These are phyloP conservation scores for Trichomonas gallinae DNA, from an alignment of 208 protist genomes.

Conservation along the genomic window DNA sequence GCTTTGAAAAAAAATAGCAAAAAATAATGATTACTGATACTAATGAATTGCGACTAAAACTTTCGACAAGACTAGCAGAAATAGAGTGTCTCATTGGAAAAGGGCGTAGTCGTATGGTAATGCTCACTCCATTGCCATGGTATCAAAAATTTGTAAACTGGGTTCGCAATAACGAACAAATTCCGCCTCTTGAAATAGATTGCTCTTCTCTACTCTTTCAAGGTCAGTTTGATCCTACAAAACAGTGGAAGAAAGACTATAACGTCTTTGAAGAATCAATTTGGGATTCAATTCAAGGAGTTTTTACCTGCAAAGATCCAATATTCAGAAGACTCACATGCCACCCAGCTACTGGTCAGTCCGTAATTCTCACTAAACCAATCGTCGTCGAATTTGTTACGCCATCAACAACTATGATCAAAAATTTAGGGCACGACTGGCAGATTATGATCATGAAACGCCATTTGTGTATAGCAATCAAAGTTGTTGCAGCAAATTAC, in stretches of 20 bases:
- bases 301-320: not conserved
- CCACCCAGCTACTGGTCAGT: not conserved
- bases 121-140: not conserved
- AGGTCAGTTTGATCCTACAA: not conserved
- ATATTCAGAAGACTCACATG: not conserved
- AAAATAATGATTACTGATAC: not conserved
- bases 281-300: not conserved
- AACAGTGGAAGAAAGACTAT: not conserved
- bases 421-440: not conserved
- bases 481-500: not conserved
- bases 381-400: not conserved
- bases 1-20: too few relatives aligned
- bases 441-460: not conserved
- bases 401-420: not conserved
- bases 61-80: not conserved
- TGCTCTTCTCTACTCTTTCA: not conserved
- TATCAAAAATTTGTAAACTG: not conserved
- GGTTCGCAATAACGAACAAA: not conserved
- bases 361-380: not conserved
- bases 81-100: not conserved
- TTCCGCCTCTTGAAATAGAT: not conserved
- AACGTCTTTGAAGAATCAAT: not conserved
- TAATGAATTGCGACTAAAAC: not conserved
- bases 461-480: not conserved
- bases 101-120: not conserved